A percentile compares a stretch with the other conserved stretches of the same genome.
These are phyloP conservation scores for Blastocystis sp. DNA, from an alignment of 352 stramenopile species.

Conservation along the genomic window DNA sequence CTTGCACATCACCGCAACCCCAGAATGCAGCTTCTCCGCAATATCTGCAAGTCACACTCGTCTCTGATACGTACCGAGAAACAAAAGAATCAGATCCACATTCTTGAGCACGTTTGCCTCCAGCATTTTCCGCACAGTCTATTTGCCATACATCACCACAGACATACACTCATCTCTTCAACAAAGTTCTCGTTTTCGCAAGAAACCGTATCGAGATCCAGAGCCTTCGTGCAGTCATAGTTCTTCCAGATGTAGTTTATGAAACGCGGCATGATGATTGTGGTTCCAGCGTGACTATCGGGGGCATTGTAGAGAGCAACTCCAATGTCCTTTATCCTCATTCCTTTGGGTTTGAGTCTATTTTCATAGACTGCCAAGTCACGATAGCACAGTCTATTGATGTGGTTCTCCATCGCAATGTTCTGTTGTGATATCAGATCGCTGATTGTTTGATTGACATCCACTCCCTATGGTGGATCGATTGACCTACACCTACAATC, in stretches of 20 bases:
- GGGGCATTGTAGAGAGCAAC: slow-evolving; percentile 21
- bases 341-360: background rate
- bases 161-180: slow-evolving; percentile 21
- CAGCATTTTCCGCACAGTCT: slow-evolving; percentile 22
- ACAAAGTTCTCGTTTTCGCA: background rate
- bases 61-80: background rate
- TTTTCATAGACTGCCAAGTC: slow-evolving; percentile 20
- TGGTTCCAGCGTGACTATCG: slow-evolving; percentile 10
- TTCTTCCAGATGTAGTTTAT: slow-evolving; percentile 34
- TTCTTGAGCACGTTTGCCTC: slow-evolving; percentile 20
- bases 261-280: slow-evolving; percentile 19
- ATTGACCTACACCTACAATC: background rate
- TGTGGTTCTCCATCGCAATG: slow-evolving; percentile 44
- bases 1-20: slow-evolving; percentile 57
- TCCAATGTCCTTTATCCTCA: background rate
- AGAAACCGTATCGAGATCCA: background rate
- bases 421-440: slow-evolving; percentile 26
- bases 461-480: background rate
- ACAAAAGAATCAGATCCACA: slow-evolving; percentile 24
- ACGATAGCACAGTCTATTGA: slow-evolving; percentile 44
- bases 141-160: background rate
- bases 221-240: slow-evolving; percentile 6
- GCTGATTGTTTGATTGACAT: slow-evolving; percentile 24
- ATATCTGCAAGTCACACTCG: background rate
- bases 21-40: slow-evolving; percentile 1